Conservation (phyloP, 768 basidiomycete genomes). For the Thelephora ganbajun region DNA sequence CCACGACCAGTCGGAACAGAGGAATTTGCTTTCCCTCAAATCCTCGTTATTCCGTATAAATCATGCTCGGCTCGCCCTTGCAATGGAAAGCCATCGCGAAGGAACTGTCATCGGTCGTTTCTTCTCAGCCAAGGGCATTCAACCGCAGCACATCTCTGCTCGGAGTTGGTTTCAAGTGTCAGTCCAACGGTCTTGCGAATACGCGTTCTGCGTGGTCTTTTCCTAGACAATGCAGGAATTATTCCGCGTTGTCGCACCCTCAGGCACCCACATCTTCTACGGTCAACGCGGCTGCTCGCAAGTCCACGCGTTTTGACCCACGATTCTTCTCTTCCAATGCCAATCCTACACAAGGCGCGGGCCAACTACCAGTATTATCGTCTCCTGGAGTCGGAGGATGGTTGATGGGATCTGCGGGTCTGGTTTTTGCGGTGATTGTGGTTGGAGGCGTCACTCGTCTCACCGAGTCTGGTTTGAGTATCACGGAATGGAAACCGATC, state of each 20-base stretch:
- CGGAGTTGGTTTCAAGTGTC: too few relatives aligned
- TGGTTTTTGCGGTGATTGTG: slow-evolving; percentile 87
- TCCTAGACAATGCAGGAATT: neutral
- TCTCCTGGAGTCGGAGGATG: slow-evolving; percentile 65
- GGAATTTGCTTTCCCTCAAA: too few relatives aligned
- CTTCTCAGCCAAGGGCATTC: too few relatives aligned
- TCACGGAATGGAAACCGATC: slow-evolving; percentile 95
- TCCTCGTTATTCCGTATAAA: too few relatives aligned
- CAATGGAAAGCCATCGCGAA: too few relatives aligned
- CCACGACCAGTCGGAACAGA: too few relatives aligned
- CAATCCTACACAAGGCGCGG: slow-evolving; percentile 2
- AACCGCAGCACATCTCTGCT: too few relatives aligned
- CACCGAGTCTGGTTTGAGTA: slow-evolving; percentile 94
- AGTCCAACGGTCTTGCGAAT: too few relatives aligned
- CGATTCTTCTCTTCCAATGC: slow-evolving; percentile 27
- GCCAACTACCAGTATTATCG: slow-evolving; percentile 40
- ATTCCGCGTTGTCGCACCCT: neutral
- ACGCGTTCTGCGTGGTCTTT: too few relatives aligned
- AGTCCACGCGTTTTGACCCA: slow-evolving; percentile 11
- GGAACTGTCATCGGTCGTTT: too few relatives aligned
- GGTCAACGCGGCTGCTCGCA: neutral
- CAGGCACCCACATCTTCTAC: neutral
- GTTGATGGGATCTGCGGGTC: slow-evolving; percentile 71
- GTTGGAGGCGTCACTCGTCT: slow-evolving; percentile 94
- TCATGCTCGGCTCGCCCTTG: too few relatives aligned